Evolutionary conservation across 1,284 basidiomycete genomes (phyloP).

Genomic region (Porodaedalea pini): DNA sequence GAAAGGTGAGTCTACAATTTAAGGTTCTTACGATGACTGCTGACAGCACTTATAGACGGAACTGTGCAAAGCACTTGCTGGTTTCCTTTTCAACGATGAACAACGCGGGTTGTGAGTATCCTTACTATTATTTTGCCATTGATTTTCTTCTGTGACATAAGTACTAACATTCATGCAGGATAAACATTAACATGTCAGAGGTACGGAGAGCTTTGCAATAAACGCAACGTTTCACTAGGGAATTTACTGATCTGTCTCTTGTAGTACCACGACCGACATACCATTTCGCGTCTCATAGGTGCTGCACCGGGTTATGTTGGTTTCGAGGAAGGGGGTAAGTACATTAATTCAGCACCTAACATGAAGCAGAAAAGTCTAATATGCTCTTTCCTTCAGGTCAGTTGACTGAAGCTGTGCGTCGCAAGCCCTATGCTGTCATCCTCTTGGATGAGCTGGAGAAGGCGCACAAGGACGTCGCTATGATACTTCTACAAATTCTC

Average conservation of each 20-base stretch:
- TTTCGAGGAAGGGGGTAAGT: conserved; percentile 80
- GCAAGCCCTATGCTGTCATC: conserved; percentile 79
- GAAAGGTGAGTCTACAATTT: conserved; percentile 47
- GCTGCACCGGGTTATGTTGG: conserved; percentile 93
- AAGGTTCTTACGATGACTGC: background rate
- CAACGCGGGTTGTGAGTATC: conserved; percentile 69
- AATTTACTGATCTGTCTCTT: conserved; percentile 4
- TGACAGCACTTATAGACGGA: conserved; percentile 61
- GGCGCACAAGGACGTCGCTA: conserved; percentile 88
- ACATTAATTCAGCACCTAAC: background rate
- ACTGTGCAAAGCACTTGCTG: conserved; percentile 81
- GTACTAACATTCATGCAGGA: conserved; percentile 38
- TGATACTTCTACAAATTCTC: conserved; percentile 89
- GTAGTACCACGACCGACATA: conserved; percentile 85
- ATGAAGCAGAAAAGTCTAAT: conserved; percentile 4
- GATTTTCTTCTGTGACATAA: conserved; percentile 5
- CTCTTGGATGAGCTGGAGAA: conserved; percentile 90
- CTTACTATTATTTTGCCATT: background rate
- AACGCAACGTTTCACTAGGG: background rate
- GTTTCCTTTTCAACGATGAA: conserved; percentile 86
- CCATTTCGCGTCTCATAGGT: conserved; percentile 85
- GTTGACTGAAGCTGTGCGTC: conserved; percentile 82
- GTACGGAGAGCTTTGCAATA: conserved; percentile 21
- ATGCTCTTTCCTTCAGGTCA: conserved; percentile 46
- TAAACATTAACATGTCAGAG: conserved; percentile 91